Percentiles rank a stretch among this genome's conserved stretches.
These are phyloP conservation scores for Penicillium sp. DNA, from an alignment of 2,329 filamentous ascomycete genomes.

Conservation along the genomic window DNA sequence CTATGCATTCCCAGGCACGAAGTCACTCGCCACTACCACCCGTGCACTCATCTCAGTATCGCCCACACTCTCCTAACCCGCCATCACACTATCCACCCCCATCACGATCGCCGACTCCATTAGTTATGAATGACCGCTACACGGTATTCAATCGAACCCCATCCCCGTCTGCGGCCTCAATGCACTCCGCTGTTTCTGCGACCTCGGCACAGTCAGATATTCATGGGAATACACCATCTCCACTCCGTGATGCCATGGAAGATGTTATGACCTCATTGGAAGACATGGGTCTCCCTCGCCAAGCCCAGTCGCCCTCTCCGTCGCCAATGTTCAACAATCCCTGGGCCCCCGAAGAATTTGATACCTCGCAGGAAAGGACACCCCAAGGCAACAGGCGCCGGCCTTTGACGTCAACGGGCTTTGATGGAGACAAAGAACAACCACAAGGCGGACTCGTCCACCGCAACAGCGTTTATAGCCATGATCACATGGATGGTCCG, in stretches of 20 bases:
- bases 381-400: conserved; percentile 43
- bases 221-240: conserved; percentile 78
- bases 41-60: conserved; percentile 7
- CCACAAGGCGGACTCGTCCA: conserved; percentile 58
- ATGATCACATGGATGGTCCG: conserved; percentile 51
- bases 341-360: conserved; percentile 90
- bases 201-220: conserved; percentile 53
- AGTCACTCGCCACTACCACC: conserved; percentile 14
- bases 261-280: conserved; percentile 95
- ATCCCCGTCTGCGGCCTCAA: conserved; percentile 42
- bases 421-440: conserved; percentile 52
- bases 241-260: conserved; percentile 91
- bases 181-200: conserved; percentile 15
- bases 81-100: conserved; percentile 11
- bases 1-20: conserved; percentile 12
- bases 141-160: conserved; percentile 42
- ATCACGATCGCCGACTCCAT: conserved; percentile 30
- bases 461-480: conserved; percentile 39
- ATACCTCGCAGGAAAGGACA: conserved; percentile 42
- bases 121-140: conserved; percentile 43
- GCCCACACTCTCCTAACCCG: conserved; percentile 14
- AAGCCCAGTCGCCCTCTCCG: conserved; percentile 46
- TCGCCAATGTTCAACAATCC: conserved; percentile 58
- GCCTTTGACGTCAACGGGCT: conserved; percentile 72
- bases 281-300: conserved; percentile 68